Evolutionary conservation across 345 rosid genomes (phyloP).

Genomic region (Populus davidiana): DNA sequence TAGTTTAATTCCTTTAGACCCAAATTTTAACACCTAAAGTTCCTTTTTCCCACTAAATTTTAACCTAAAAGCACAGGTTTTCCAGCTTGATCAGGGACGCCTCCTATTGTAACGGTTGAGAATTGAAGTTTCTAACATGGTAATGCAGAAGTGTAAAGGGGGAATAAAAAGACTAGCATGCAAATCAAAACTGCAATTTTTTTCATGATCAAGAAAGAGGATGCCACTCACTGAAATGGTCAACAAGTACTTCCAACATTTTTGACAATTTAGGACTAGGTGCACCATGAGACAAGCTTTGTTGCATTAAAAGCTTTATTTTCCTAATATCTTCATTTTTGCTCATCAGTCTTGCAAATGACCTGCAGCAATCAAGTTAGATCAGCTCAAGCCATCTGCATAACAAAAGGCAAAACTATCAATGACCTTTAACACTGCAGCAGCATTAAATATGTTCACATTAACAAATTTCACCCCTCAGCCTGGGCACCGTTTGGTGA

Average conservation of each 20-base stretch:
- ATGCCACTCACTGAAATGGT: constrained; percentile 77
- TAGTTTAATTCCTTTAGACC: too few relatives aligned
- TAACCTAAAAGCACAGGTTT: too few relatives aligned
- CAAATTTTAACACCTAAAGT: background rate
- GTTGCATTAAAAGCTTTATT: constrained; percentile 77
- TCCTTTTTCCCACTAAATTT: background rate
- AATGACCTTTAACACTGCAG: background rate
- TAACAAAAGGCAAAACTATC: background rate
- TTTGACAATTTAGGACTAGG: constrained; percentile 91
- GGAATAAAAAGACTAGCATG: background rate
- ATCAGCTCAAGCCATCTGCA: constrained; percentile 14
- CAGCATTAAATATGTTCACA: constrained; percentile 3
- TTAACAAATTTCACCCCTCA: background rate
- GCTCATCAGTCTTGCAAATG: constrained; percentile 74
- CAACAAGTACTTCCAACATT: constrained; percentile 71
- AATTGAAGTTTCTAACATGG: background rate
- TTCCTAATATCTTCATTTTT: constrained; percentile 69
- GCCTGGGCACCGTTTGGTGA: background rate
- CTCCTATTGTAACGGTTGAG: background rate
- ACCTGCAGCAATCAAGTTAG: constrained; percentile 46
- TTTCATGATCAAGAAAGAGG: constrained; percentile 14
- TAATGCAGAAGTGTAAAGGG: constrained; percentile 6
- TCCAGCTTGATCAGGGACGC: background rate
- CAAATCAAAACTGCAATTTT: constrained; percentile 14
- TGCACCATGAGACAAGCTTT: constrained; percentile 71